phyloP scores from a whole-genome alignment of 2,329 filamentous ascomycete genomes.

The Fusarium solani-melongenae region DNA sequence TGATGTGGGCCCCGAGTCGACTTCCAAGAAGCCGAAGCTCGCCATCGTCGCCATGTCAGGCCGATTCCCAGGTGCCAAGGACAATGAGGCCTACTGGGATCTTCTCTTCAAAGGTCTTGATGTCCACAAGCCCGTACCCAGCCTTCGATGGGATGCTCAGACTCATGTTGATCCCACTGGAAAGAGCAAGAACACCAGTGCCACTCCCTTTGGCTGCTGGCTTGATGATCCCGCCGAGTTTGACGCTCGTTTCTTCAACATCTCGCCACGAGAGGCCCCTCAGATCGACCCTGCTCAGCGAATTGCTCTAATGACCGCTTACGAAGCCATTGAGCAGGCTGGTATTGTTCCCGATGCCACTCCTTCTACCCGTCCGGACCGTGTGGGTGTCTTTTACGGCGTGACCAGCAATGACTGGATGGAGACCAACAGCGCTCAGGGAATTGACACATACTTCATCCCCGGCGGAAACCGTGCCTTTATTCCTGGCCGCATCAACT shows the following conservation, averaged over 20 bases:
- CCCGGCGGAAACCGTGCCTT: conserved; percentile 59
- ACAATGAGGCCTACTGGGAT: conserved; percentile 72
- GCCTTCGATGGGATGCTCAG: conserved; percentile 35
- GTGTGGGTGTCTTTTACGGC: conserved; percentile 79
- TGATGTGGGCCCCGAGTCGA: fast-evolving
- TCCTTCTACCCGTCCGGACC: conserved; percentile 66
- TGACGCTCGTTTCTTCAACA: conserved; percentile 78
- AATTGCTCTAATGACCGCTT: conserved; percentile 72
- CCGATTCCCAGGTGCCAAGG: conserved; percentile 70
- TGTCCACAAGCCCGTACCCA: conserved; percentile 65
- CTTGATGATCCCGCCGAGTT: conserved; percentile 75
- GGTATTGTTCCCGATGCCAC: conserved; percentile 73
- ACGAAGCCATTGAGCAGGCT: conserved; percentile 75
- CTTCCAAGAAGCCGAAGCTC: conserved; percentile 27
- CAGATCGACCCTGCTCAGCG: conserved; percentile 74
- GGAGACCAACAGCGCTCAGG: conserved; percentile 79
- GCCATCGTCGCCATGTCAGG: conserved; percentile 76
- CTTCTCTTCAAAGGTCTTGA: conserved; percentile 73
- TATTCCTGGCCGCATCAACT: conserved; percentile 73
- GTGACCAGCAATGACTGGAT: conserved; percentile 83
- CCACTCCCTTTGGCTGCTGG: conserved; percentile 53
- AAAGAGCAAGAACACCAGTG: conserved; percentile 70
- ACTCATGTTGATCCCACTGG: conserved; percentile 63
- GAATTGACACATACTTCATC: conserved; percentile 68
- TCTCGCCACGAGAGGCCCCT: conserved; percentile 61